Evolutionary conservation across 1,284 basidiomycete species (phyloP).

Genomic region (Neolentinus lepideus): DNA sequence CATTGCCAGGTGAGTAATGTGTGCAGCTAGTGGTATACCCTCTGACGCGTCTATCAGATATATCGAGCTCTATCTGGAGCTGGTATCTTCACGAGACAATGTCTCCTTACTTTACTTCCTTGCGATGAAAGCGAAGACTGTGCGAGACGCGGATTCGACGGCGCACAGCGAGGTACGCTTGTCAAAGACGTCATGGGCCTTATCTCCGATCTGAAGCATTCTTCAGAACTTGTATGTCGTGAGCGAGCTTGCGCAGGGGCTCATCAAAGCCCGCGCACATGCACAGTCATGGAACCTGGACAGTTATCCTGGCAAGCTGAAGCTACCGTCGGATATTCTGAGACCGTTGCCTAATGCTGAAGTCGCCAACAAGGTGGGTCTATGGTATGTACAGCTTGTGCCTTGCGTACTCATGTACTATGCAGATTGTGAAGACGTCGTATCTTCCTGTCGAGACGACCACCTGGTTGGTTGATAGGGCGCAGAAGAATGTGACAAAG

Average conservation of each 20-base stretch:
- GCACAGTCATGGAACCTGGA: slow-evolving; percentile 70
- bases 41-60: slow-evolving; percentile 45
- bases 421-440: slow-evolving; percentile 52
- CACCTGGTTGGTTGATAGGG: slow-evolving; percentile 43
- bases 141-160: slow-evolving; percentile 68
- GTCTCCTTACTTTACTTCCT: slow-evolving; percentile 80
- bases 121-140: slow-evolving; percentile 79
- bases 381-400: neutral
- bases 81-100: slow-evolving; percentile 71
- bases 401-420: slow-evolving; percentile 1
- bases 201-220: neutral
- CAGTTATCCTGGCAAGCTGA: slow-evolving; percentile 76
- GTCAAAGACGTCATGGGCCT: neutral
- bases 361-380: slow-evolving; percentile 49
- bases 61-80: slow-evolving; percentile 82
- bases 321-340: slow-evolving; percentile 81
- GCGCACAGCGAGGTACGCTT: slow-evolving; percentile 57
- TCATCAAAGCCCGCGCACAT: slow-evolving; percentile 71
- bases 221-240: slow-evolving; percentile 82
- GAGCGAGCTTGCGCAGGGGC: slow-evolving; percentile 82
- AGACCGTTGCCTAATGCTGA: slow-evolving; percentile 55
- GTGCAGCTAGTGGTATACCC: neutral
- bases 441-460: slow-evolving; percentile 60
- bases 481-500: neutral
- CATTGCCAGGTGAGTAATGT: slow-evolving; percentile 54